A percentile compares a stretch with the other conserved stretches of the same genome.
phyloP scores from a whole-genome alignment of 2,329 filamentous ascomycete genomes.

The Hymenoscyphus linearis region DNA sequence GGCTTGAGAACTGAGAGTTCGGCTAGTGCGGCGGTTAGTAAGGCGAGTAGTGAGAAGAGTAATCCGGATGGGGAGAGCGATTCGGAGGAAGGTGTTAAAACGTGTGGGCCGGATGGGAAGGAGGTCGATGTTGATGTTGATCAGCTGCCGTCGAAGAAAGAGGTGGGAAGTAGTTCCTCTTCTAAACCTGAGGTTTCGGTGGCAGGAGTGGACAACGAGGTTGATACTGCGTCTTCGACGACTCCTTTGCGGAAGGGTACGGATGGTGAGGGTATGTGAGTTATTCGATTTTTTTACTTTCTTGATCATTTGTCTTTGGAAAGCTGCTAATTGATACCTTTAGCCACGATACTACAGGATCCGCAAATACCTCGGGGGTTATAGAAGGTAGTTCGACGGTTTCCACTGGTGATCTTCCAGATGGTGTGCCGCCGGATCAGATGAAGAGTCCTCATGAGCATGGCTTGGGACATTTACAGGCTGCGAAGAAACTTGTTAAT shows the following conservation, averaged over 20 bases:
- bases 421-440: constrained; percentile 36
- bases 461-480: constrained; percentile 22
- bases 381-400: constrained; percentile 29
- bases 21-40: constrained; percentile 61
- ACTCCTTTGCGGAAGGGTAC: constrained; percentile 9
- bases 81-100: constrained; percentile 24
- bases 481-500: constrained; percentile 17
- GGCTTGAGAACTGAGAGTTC: constrained; percentile 63
- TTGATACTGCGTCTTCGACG: constrained; percentile 29
- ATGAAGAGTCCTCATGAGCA: constrained; percentile 22
- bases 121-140: constrained; percentile 23
- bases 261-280: not conserved
- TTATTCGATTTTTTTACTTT: not conserved
- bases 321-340: not conserved
- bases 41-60: constrained; percentile 63
- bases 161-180: constrained; percentile 8
- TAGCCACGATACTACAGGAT: not conserved
- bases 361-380: not conserved
- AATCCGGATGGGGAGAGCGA: constrained; percentile 17
- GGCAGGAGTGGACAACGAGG: constrained; percentile 19
- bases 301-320: not conserved
- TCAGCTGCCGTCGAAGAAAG: constrained; percentile 20
- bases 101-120: constrained; percentile 25
- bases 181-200: constrained; percentile 18
- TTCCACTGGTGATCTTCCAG: constrained; percentile 38